Conservation (phyloP, 768 basidiomycete genomes). For the Boletus sp. region DNA sequence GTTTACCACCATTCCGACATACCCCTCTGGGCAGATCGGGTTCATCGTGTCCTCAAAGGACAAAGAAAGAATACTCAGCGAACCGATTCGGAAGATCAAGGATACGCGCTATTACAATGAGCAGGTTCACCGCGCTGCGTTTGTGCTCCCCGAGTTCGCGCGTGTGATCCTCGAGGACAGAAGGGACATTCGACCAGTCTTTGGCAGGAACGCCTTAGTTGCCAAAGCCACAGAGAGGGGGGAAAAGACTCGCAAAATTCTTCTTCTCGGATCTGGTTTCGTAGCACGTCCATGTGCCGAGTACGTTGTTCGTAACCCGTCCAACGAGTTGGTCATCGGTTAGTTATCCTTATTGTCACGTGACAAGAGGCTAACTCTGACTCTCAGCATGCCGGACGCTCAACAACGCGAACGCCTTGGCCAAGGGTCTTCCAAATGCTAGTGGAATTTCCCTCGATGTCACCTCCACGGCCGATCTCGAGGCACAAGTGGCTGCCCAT, state of each 20-base stretch:
- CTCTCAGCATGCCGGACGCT: slow-evolving; percentile 83
- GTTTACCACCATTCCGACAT: slow-evolving; percentile 95
- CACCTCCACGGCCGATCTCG: slow-evolving; percentile 63
- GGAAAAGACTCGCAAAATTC: slow-evolving; percentile 59
- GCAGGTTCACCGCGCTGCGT: slow-evolving; percentile 76
- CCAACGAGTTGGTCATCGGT: slow-evolving; percentile 86
- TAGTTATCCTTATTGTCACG: slow-evolving; percentile 19
- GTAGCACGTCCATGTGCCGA: slow-evolving; percentile 97
- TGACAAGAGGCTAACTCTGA: slow-evolving; percentile 1
- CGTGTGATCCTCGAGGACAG: slow-evolving; percentile 71
- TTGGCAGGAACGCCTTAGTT: slow-evolving; percentile 62
- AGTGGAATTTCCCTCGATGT: slow-evolving; percentile 84
- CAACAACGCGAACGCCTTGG: slow-evolving; percentile 67
- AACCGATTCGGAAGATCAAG: slow-evolving; percentile 69
- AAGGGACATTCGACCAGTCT: slow-evolving; percentile 67
- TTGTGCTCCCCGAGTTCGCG: slow-evolving; percentile 92
- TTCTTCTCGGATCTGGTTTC: slow-evolving; percentile 92
- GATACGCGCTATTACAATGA: slow-evolving; percentile 84
- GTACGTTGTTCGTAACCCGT: slow-evolving; percentile 79
- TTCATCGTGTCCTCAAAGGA: slow-evolving; percentile 89
- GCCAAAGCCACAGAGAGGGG: slow-evolving; percentile 42
- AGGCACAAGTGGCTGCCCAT: slow-evolving; percentile 76
- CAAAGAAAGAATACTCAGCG: slow-evolving; percentile 62
- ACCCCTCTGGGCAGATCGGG: slow-evolving; percentile 98
- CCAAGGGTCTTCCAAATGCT: slow-evolving; percentile 64